Percentiles rank a stretch among this genome's conserved stretches.
Evolutionary conservation across 495 filamentous ascomycete genomes (phyloP).

Genomic region (Pseudevernia furfuracea): DNA sequence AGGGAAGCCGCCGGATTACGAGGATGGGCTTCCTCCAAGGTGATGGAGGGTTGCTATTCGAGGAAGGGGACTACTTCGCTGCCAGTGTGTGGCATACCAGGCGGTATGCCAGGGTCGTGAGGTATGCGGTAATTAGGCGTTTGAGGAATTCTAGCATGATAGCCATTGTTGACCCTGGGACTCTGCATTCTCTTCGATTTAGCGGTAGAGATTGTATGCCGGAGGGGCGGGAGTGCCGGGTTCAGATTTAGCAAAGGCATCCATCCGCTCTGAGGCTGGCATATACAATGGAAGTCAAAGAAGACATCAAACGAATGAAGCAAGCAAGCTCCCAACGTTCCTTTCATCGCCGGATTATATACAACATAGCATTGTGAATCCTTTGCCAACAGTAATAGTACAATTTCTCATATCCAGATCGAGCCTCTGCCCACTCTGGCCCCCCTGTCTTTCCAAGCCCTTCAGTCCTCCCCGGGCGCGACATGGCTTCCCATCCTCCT

Average conservation of each 20-base stretch:
- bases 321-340: no score
- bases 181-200: neutral
- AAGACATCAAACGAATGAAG: no score
- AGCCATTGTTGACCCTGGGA: neutral
- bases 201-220: neutral
- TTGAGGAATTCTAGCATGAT: no score
- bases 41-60: neutral
- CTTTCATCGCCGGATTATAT: no score
- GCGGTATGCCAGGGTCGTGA: no score
- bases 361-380: no score
- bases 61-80: neutral
- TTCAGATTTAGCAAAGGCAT: no score
- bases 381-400: neutral
- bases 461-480: neutral
- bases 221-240: neutral
- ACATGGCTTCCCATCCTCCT: neutral
- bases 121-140: no score
- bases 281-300: no score
- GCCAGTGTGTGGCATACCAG: neutral
- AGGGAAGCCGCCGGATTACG: slow-evolving; percentile 27
- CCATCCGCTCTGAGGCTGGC: no score
- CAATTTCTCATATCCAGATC: neutral
- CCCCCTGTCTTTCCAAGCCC: neutral
- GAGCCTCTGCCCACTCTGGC: neutral
- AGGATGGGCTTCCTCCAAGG: slow-evolving; percentile 12